Base-by-base conservation (phyloP, 495 filamentous ascomycete species). In the Aspergillus indologenus region DNA sequence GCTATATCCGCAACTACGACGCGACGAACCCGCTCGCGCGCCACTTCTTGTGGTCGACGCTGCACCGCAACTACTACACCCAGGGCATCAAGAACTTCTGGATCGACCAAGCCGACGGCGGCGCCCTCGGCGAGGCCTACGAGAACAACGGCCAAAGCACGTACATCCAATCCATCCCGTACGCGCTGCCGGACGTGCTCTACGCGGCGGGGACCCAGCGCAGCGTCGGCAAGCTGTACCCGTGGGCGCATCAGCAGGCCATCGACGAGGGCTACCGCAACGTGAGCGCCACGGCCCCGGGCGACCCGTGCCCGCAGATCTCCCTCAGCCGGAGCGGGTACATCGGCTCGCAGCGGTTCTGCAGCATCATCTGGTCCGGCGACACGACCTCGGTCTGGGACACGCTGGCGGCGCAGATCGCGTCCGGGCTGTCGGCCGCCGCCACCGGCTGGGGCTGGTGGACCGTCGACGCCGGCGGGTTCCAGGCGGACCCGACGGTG, bases 81-180 rank as follows among this genome's bases (percentile, higher is more conserved):
- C 76, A 75, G 29, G 82, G 81, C 11, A 81, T 85, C 61, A 71
- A 74, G 48, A 61, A 77, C 15, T 85, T 84, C 58, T 73, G 70
- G 70, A 68, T 73, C 50, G 70, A 73, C 45, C 66, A 73, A 54
- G 70, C 68, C 6, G 68, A 73, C 29, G 68, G 68, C 21, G 70
- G 68, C 0, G 45, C 68, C 1, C 66, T 71, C 6, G 68, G 68
- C 24, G 68, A 71, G 44, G 66, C 66, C 1, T 69, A 69, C 45
- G 66, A 71, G 50, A 71, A 71, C 45, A 71, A 71, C 21, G 68
- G 68, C 0, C 68, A 71, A 34, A 67, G 64, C 34, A 46, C 53
- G 45, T 69, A 68, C 44, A 67, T 71, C 40, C 49, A 71, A 46
- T 69, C 64, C 2, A 52, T 69, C 31, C 66, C 69, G 2, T 71